Evolutionary conservation across 2,329 filamentous ascomycete genomes (phyloP), one percentile per base, ranked within the genome.

Genomic region (Monosporascus sp.): DNA sequence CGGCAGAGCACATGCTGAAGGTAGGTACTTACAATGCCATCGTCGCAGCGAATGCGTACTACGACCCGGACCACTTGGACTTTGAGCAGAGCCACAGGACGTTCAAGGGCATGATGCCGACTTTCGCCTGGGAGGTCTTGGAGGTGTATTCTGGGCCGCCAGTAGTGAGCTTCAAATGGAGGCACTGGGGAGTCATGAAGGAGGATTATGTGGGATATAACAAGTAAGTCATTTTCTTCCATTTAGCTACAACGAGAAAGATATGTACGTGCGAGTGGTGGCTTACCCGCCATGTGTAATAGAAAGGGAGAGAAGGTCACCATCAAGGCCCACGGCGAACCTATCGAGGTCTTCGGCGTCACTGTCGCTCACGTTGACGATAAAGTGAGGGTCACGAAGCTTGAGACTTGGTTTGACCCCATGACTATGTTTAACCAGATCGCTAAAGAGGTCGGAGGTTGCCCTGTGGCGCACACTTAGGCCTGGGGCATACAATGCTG

Each of bases 21-120:
- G 79, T 86, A 17, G 85, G 84, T 58, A 88, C 85, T 0, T 88
- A 88, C 74, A 88, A 87, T 65, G 84, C 84, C 52, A 78, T 88
- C 67, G 81, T 88, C 57, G 71, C 77, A 9, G 71, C 82, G 11
- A 85, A 83, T 63, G 76, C 83, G 64, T 87, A 79, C 72, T 88
- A 88, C 68, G 80, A 79, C 57, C 81, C 85, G 0, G 74, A 74
- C 49, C 75, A 81, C 54, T 82, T 77, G 3, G 82, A 85, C 66
- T 87, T 88, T 60, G 76, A 77, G 1, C 76, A 74, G 3, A 86
- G 81, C 63, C 85, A 88, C 73, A 87, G 87, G 74, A 82, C 82
- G 0, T 88, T 88, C 68, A 87, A 87, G 72, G 74, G 82, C 50
- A 87, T 87, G 83, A 88, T 88, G 84, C 85, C 85, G 0, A 83